Evolutionary conservation across 768 basidiomycete species (phyloP).

Genomic region (Clitopilus hobsonii): DNA sequence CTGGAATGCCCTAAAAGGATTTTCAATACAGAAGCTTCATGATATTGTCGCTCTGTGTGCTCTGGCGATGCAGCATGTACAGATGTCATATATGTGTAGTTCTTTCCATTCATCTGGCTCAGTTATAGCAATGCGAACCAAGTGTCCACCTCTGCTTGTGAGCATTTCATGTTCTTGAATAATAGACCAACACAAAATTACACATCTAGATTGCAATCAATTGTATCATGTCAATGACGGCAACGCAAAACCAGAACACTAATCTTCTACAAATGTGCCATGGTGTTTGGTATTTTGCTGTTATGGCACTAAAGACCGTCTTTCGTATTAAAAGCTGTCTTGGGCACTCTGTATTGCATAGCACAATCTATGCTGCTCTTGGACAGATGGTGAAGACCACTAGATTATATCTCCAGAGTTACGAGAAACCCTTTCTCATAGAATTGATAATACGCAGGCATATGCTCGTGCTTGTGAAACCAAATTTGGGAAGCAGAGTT

Average conservation of each 20-base stretch:
- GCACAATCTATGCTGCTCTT: slow-evolving; percentile 12
- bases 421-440: slow-evolving; percentile 1
- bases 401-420: slow-evolving; percentile 6
- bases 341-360: slow-evolving; percentile 11
- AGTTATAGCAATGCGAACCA: not conserved
- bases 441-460: slow-evolving; percentile 15
- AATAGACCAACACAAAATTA: not conserved
- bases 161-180: not conserved
- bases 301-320: slow-evolving; percentile 11
- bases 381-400: slow-evolving; percentile 8
- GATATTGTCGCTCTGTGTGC: slow-evolving; percentile 3
- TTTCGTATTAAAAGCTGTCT: slow-evolving; percentile 14
- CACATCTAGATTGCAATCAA: slow-evolving; percentile 9
- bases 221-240: slow-evolving; percentile 15
- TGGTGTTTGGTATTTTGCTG: slow-evolving; percentile 15
- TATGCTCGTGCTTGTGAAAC: slow-evolving; percentile 10
- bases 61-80: slow-evolving; percentile 9
- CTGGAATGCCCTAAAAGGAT: slow-evolving; percentile 9
- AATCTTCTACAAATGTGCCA: slow-evolving; percentile 11
- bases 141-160: slow-evolving; percentile 10
- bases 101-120: not conserved
- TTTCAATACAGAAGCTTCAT: slow-evolving; percentile 11
- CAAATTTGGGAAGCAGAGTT: slow-evolving; percentile 13
- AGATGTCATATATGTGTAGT: slow-evolving; percentile 6
- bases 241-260: slow-evolving; percentile 9